phyloP scores from a whole-genome alignment of 345 rosid species.

The Hypericum perforatum region DNA sequence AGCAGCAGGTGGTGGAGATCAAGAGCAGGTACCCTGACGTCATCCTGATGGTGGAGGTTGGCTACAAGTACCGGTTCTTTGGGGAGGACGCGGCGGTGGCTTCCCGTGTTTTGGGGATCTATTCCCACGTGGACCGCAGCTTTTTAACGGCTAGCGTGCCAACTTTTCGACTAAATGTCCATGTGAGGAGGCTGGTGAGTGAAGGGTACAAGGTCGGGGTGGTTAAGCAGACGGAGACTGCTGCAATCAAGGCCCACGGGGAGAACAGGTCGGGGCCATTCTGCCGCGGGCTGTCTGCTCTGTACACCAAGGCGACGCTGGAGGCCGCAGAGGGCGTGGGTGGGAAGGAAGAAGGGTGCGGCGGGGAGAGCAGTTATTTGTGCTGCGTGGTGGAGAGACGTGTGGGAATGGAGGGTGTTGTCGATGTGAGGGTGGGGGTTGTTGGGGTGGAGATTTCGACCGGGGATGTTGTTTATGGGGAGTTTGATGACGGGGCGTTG shows the following conservation, averaged over 20 bases:
- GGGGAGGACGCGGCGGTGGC: constrained; percentile 84
- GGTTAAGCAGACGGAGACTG: constrained; percentile 93
- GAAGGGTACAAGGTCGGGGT: constrained; percentile 91
- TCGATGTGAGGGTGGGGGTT: constrained; percentile 62
- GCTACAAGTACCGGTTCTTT: constrained; percentile 84
- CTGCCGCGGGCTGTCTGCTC: constrained; percentile 65
- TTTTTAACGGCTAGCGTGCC: constrained; percentile 89
- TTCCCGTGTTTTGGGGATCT: constrained; percentile 64
- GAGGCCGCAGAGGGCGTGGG: constrained; percentile 85
- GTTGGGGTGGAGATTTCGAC: constrained; percentile 87
- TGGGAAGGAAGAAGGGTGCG: constrained; percentile 56
- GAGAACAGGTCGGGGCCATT: constrained; percentile 55
- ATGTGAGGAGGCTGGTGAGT: constrained; percentile 71
- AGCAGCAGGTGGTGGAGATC: constrained; percentile 68
- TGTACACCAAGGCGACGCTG: constrained; percentile 82
- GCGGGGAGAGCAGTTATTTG: constrained; percentile 57
- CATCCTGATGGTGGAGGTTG: constrained; percentile 85
- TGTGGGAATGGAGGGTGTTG: constrained; percentile 19
- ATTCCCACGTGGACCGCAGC: constrained; percentile 66
- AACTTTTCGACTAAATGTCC: constrained; percentile 74
- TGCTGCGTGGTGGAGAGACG: constrained; percentile 69
- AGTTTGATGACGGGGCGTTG: constrained; percentile 56
- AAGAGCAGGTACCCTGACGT: constrained; percentile 61
- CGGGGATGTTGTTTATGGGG: constrained; percentile 79
- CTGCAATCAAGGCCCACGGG: constrained; percentile 82